Conservation (phyloP, 345 rosid genomes). For the Linum usitatissimum region DNA sequence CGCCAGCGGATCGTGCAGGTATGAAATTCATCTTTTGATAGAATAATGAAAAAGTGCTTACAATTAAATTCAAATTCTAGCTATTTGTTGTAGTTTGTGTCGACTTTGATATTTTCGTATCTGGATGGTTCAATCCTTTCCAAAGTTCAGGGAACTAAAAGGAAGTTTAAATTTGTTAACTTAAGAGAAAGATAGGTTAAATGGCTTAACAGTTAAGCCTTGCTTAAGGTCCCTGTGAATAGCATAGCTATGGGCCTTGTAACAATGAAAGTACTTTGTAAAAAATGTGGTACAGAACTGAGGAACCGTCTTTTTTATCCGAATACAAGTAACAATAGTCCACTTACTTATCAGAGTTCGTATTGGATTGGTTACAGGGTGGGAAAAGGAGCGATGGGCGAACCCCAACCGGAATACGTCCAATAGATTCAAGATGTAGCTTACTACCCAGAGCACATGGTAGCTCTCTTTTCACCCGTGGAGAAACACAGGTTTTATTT, state of each 20-base stretch:
- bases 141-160: too few relatives aligned
- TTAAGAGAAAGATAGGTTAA: too few relatives aligned
- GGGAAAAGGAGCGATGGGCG: conserved; percentile 98
- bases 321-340: conserved; percentile 8
- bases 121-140: too few relatives aligned
- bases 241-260: neutral
- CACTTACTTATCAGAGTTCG: neutral
- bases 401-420: conserved; percentile 61
- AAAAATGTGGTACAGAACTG: neutral
- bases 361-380: conserved; percentile 40
- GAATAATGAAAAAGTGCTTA: neutral
- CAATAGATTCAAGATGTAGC: conserved; percentile 81
- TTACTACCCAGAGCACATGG: conserved; percentile 96
- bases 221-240: neutral
- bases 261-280: neutral
- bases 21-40: conserved; percentile 11
- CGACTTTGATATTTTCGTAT: neutral
- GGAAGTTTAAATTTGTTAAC: neutral
- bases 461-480: conserved; percentile 98
- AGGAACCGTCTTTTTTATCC: neutral
- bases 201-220: too few relatives aligned
- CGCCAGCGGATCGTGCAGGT: conserved; percentile 93
- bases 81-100: neutral
- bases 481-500: conserved; percentile 83
- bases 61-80: neutral